Conservation (phyloP, 768 basidiomycete genomes). For the Leccinum disarticulatum region DNA sequence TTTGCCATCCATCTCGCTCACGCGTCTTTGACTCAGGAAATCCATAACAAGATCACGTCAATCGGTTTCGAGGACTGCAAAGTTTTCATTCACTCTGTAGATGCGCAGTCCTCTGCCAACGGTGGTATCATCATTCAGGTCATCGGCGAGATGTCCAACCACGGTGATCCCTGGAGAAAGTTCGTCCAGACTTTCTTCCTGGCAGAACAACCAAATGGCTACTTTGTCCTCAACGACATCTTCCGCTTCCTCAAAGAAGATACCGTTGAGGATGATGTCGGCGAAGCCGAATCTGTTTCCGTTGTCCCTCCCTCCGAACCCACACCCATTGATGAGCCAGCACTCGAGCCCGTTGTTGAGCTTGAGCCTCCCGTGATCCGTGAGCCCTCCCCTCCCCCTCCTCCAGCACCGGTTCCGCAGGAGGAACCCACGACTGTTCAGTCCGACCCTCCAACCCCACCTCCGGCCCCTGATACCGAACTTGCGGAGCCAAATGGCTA, state of each 20-base stretch:
- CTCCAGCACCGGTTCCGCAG: conserved; percentile 29
- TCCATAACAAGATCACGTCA: conserved; percentile 92
- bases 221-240: conserved; percentile 99
- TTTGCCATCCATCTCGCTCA: conserved; percentile 5
- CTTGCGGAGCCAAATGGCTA: conserved; percentile 42
- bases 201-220: conserved; percentile 97
- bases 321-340: conserved; percentile 34
- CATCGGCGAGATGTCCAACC: conserved; percentile 98
- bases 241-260: conserved; percentile 99
- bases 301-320: conserved; percentile 36
- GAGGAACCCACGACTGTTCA: conserved; percentile 44
- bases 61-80: conserved; percentile 97
- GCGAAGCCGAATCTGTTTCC: conserved; percentile 43
- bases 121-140: conserved; percentile 99
- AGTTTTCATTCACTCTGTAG: conserved; percentile 98
- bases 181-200: conserved; percentile 99
- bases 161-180: conserved; percentile 90
- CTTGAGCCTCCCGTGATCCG: conserved; percentile 33
- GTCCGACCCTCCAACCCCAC: conserved; percentile 32
- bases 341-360: conserved; percentile 29
- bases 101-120: conserved; percentile 92
- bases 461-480: conserved; percentile 41
- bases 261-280: conserved; percentile 74
- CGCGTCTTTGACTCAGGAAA: conserved; percentile 61
- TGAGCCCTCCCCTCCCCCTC: conserved; percentile 30